Percentiles rank a stretch among this genome's conserved stretches.
Conservation (phyloP, 208 protist species). For the Trypanosoma mega region DNA sequence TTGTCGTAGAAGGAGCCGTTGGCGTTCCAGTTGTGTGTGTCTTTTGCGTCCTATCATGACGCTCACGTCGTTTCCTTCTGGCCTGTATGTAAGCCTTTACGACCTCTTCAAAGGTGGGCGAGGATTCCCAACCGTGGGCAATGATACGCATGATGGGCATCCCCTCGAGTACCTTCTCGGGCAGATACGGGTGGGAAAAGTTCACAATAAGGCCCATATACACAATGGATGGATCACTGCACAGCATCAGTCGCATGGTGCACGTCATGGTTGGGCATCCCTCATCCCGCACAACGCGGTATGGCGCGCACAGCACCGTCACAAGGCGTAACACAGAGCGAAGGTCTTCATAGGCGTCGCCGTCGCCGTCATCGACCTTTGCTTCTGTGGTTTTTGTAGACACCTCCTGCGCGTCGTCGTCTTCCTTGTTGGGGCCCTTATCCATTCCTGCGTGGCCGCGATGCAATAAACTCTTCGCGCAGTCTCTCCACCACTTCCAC, state of each 20-base stretch:
- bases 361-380: constrained; percentile 7
- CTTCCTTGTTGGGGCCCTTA: no score
- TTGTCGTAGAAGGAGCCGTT: no score
- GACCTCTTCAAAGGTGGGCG: constrained; percentile 46
- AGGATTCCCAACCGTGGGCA: constrained; percentile 70
- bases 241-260: constrained; percentile 65
- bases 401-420: no score
- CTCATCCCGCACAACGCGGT: constrained; percentile 50
- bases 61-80: constrained; percentile 2
- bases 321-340: constrained; percentile 54
- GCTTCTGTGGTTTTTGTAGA: no score
- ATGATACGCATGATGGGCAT: constrained; percentile 56
- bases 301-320: constrained; percentile 51
- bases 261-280: constrained; percentile 42
- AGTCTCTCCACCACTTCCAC: constrained; percentile 54
- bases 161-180: constrained; percentile 42
- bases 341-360: constrained; percentile 35
- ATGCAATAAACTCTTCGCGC: constrained; percentile 36
- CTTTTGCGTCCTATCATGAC: no score
- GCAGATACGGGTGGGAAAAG: constrained; percentile 33
- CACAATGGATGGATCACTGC: constrained; percentile 65
- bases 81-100: constrained; percentile 28
- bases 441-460: no score
- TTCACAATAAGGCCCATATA: constrained; percentile 80
- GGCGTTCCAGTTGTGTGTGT: no score